Percentiles rank a stretch among this genome's conserved stretches.
phyloP scores from a whole-genome alignment of 805 yeast species.

The Hanseniaspora osmophila region DNA sequence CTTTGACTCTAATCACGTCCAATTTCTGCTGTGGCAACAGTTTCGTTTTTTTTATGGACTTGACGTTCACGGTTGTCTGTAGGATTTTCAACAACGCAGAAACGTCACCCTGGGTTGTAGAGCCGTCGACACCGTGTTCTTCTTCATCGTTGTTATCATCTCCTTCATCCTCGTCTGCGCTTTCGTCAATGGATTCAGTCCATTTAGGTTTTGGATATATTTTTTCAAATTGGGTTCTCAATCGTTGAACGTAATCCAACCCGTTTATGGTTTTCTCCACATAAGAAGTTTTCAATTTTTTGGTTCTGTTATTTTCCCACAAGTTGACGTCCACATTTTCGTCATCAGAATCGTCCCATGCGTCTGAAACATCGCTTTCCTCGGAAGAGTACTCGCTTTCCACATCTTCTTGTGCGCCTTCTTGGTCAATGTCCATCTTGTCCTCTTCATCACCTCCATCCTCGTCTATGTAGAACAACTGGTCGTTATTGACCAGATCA shows the following conservation, averaged over 20 bases:
- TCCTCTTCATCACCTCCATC: slow-evolving; percentile 23
- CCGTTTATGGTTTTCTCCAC: slow-evolving; percentile 44
- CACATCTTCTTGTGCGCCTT: slow-evolving; percentile 10
- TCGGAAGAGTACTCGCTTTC: slow-evolving; percentile 10
- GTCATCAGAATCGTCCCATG: slow-evolving; percentile 90
- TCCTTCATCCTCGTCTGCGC: slow-evolving; percentile 17
- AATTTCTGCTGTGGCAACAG: slow-evolving; percentile 56
- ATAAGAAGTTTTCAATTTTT: slow-evolving; percentile 54
- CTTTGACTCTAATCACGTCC: slow-evolving; percentile 71
- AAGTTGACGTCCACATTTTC: slow-evolving; percentile 55
- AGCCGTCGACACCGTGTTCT: slow-evolving; percentile 20
- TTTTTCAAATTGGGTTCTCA: slow-evolving; percentile 57
- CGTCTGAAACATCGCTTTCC: slow-evolving; percentile 20
- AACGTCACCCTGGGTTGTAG: slow-evolving; percentile 18
- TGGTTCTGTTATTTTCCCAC: slow-evolving; percentile 40
- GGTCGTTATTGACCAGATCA: slow-evolving; percentile 30
- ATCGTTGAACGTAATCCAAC: slow-evolving; percentile 42
- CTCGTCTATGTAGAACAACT: slow-evolving; percentile 42
- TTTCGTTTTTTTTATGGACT: slow-evolving; percentile 26
- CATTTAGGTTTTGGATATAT: slow-evolving; percentile 78
- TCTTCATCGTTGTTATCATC: slow-evolving; percentile 12
- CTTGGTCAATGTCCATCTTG: slow-evolving; percentile 23
- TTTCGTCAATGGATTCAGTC: slow-evolving; percentile 32
- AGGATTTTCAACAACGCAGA: slow-evolving; percentile 29
- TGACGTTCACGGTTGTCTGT: slow-evolving; percentile 16